phyloP scores from a whole-genome alignment of 768 basidiomycete genomes.

The Chalciporus sphaerocephalus region DNA sequence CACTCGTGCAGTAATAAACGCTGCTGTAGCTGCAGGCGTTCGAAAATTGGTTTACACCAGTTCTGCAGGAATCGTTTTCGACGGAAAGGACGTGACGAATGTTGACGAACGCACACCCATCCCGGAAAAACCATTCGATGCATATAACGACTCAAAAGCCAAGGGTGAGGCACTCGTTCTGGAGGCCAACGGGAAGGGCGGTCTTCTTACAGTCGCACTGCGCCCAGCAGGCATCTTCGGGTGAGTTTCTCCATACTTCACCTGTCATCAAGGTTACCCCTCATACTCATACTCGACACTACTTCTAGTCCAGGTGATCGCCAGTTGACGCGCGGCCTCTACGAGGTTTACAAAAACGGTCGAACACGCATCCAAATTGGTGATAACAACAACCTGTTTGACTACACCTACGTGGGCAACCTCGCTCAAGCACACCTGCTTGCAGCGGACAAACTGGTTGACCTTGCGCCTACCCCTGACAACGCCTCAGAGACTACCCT shows the following conservation, averaged over 20 bases:
- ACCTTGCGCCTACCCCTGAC: conserved; percentile 39
- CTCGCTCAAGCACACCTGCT: conserved; percentile 91
- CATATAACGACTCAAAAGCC: conserved; percentile 93
- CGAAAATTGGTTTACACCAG: conserved; percentile 91
- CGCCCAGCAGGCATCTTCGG: conserved; percentile 96
- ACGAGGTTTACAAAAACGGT: conserved; percentile 69
- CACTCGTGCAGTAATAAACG: conserved; percentile 78
- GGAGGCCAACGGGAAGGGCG: conserved; percentile 79
- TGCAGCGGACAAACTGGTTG: conserved; percentile 80
- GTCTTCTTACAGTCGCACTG: conserved; percentile 83
- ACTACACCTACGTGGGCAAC: conserved; percentile 96
- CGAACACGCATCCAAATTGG: conserved; percentile 95
- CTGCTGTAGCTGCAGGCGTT: conserved; percentile 68
- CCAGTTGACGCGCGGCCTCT: conserved; percentile 77
- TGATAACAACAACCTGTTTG: conserved; percentile 87
- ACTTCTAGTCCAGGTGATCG: conserved; percentile 79
- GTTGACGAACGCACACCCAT: conserved; percentile 82
- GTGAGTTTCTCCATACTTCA: conserved; percentile 41
- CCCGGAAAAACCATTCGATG: conserved; percentile 74
- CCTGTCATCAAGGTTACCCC: neutral
- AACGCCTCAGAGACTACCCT: conserved; percentile 33
- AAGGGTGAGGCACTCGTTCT: conserved; percentile 82
- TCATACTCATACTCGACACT: neutral
- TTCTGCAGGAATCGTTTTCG: conserved; percentile 87
- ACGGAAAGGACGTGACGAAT: conserved; percentile 74